Conservation (phyloP, 441 rosid species). For the Capsella rubella region DNA sequence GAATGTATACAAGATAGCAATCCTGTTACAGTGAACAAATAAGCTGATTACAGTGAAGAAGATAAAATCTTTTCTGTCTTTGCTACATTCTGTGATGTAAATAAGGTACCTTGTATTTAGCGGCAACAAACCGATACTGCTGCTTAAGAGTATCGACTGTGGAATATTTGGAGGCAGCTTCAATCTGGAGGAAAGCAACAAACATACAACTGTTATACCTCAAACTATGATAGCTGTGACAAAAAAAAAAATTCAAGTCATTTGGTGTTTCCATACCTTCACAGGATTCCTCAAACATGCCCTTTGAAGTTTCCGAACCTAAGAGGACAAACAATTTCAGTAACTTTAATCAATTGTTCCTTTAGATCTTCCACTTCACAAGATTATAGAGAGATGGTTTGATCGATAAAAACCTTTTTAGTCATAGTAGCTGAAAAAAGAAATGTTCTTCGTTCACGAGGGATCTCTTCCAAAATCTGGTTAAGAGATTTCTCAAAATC, state of each 20-base stretch:
- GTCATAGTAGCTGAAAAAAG: constrained; percentile 99
- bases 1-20: constrained; percentile 91
- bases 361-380: constrained; percentile 12
- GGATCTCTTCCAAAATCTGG: constrained; percentile 76
- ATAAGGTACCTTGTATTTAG: constrained; percentile 74
- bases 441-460: constrained; percentile 73
- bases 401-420: constrained; percentile 63
- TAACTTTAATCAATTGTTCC: constrained; percentile 32
- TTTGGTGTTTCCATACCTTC: constrained; percentile 57
- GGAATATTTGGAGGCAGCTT: constrained; percentile 91
- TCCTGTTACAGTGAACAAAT: constrained; percentile 58
- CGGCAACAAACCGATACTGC: constrained; percentile 76
- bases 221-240: constrained; percentile 5
- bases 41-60: background rate
- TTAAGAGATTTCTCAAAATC: constrained; percentile 95
- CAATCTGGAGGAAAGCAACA: constrained; percentile 61
- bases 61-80: constrained; percentile 3
- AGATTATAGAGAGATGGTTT: constrained; percentile 1
- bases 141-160: constrained; percentile 94
- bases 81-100: background rate
- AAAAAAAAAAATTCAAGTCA: constrained; percentile 6
- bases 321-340: constrained; percentile 36
- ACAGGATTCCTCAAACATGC: constrained; percentile 94
- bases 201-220: constrained; percentile 24
- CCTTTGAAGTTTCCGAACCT: constrained; percentile 95